Evolutionary conservation across 179 eudicot species (phyloP).

Genomic region (Spinacia oleracea): DNA sequence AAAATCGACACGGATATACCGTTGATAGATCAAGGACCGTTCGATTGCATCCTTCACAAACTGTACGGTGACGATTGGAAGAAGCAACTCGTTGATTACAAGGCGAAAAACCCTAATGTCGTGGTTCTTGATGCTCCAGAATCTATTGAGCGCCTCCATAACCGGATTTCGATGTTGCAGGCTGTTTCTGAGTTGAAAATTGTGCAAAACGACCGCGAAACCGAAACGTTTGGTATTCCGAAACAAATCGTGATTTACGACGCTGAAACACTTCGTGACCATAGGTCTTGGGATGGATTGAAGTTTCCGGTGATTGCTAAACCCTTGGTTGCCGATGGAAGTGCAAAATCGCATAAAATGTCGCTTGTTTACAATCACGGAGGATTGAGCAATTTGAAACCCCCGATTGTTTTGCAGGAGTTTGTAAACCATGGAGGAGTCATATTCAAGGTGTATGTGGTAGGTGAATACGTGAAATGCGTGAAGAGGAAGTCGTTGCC

Average conservation of each 20-base stretch:
- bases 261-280: slow-evolving; percentile 42
- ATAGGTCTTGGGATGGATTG: slow-evolving; percentile 41
- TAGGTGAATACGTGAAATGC: slow-evolving; percentile 45
- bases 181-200: slow-evolving; percentile 51
- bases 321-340: slow-evolving; percentile 49
- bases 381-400: slow-evolving; percentile 37
- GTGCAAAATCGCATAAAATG: slow-evolving; percentile 53
- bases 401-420: slow-evolving; percentile 54
- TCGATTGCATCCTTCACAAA: slow-evolving; percentile 68
- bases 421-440: slow-evolving; percentile 54
- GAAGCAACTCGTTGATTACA: slow-evolving; percentile 43
- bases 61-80: slow-evolving; percentile 62
- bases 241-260: slow-evolving; percentile 65
- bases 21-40: slow-evolving; percentile 56
- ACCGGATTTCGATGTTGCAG: slow-evolving; percentile 70
- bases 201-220: slow-evolving; percentile 23
- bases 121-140: slow-evolving; percentile 57
- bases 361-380: slow-evolving; percentile 41
- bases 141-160: slow-evolving; percentile 59
- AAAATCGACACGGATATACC: slow-evolving; percentile 47
- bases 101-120: slow-evolving; percentile 40
- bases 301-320: slow-evolving; percentile 55
- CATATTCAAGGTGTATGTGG: slow-evolving; percentile 51
- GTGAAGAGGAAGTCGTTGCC: slow-evolving; percentile 55
- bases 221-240: slow-evolving; percentile 60